phyloP scores from a whole-genome alignment of 2,329 filamentous ascomycete genomes.

The Fusarium nelsonii region DNA sequence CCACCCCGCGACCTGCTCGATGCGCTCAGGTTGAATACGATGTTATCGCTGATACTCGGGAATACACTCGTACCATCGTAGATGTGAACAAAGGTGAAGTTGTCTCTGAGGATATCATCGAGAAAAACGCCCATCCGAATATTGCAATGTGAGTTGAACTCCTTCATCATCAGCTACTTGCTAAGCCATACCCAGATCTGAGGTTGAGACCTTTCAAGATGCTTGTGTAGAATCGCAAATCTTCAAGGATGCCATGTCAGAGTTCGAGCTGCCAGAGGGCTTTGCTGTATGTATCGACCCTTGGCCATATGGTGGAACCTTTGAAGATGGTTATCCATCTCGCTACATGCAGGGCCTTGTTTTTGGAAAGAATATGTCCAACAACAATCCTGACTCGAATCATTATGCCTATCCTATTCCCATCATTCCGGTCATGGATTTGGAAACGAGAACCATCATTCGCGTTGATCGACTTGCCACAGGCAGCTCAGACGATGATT shows the following conservation, averaged over 20 bases:
- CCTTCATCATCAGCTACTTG: background rate
- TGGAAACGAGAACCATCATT: slow-evolving; percentile 65
- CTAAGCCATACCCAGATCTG: background rate
- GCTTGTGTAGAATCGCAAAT: slow-evolving; percentile 58
- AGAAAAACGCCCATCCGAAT: slow-evolving; percentile 53
- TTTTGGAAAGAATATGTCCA: slow-evolving; percentile 59
- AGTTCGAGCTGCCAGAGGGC: slow-evolving; percentile 46
- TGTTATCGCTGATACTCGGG: slow-evolving; percentile 50
- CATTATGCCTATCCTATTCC: slow-evolving; percentile 73
- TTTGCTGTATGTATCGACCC: slow-evolving; percentile 62
- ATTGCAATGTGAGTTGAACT: slow-evolving; percentile 48
- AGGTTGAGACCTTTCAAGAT: slow-evolving; percentile 51
- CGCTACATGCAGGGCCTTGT: slow-evolving; percentile 65
- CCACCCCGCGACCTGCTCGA: slow-evolving; percentile 57
- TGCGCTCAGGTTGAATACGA: slow-evolving; percentile 62
- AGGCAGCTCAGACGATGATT: slow-evolving; percentile 59
- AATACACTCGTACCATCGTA: slow-evolving; percentile 56
- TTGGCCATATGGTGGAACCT: slow-evolving; percentile 74
- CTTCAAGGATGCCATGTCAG: slow-evolving; percentile 59
- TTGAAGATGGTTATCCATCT: slow-evolving; percentile 49
- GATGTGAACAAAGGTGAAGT: slow-evolving; percentile 53
- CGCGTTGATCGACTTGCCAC: slow-evolving; percentile 69
- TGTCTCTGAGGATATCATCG: slow-evolving; percentile 43
- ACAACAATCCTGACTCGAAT: slow-evolving; percentile 66
- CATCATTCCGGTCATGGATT: slow-evolving; percentile 70